Conservation (phyloP, 352 stramenopile genomes). For the Phytophthora europaea region DNA sequence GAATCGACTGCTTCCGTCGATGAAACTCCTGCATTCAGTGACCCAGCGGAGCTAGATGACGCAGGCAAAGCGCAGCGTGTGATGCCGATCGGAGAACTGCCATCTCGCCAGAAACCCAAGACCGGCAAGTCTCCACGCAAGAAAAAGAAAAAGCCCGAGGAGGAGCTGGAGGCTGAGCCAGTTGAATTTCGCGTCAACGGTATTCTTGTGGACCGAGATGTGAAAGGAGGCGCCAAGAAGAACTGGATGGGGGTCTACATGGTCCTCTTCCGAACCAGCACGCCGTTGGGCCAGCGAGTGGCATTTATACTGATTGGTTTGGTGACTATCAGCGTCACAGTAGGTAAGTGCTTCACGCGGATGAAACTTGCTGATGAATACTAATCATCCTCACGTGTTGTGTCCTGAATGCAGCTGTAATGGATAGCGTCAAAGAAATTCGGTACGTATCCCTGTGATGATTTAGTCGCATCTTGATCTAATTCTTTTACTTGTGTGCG, state of each 20-base stretch:
- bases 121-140: slow-evolving; percentile 32
- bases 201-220: slow-evolving; percentile 76
- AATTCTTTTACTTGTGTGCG: slow-evolving; percentile 5
- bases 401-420: slow-evolving; percentile 47
- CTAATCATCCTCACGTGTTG: slow-evolving; percentile 1
- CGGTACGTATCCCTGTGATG: slow-evolving; percentile 36
- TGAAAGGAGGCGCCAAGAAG: slow-evolving; percentile 64
- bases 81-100: slow-evolving; percentile 34
- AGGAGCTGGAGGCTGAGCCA: slow-evolving; percentile 30
- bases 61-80: slow-evolving; percentile 31
- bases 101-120: slow-evolving; percentile 35
- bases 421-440: slow-evolving; percentile 79
- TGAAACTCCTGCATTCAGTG: background rate
- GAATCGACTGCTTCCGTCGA: slow-evolving; percentile 14
- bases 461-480: background rate
- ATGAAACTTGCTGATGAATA: background rate
- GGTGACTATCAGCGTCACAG: slow-evolving; percentile 74
- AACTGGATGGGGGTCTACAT: slow-evolving; percentile 81
- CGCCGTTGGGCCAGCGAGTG: slow-evolving; percentile 69
- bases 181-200: slow-evolving; percentile 72
- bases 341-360: slow-evolving; percentile 44
- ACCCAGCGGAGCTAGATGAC: background rate
- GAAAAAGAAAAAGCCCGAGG: slow-evolving; percentile 39
- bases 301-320: slow-evolving; percentile 76
- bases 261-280: slow-evolving; percentile 79